A percentile compares a stretch with the other conserved stretches of the same genome.
Conservation (phyloP, 2,329 filamentous ascomycete species). For the Chlorencoelia australis region DNA sequence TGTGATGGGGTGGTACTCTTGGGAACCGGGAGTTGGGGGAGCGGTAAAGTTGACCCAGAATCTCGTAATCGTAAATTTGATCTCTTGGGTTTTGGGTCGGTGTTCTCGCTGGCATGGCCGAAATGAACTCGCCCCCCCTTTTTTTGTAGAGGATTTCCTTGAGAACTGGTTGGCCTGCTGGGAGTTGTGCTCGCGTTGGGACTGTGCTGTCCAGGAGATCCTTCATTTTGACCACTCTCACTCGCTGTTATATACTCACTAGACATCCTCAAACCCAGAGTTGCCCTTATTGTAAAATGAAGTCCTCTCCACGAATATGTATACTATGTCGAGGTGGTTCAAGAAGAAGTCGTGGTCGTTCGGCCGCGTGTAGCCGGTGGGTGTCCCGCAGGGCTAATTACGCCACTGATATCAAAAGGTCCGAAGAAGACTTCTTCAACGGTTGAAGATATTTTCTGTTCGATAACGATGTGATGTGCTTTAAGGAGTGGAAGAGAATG, state of each 20-base stretch:
- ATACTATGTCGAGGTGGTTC: no score
- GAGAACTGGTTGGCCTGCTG: slow-evolving; percentile 20
- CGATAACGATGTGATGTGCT: not conserved
- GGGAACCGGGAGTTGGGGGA: slow-evolving; percentile 8
- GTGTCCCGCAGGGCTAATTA: not conserved
- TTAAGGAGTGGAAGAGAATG: not conserved
- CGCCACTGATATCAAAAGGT: slow-evolving; percentile 8
- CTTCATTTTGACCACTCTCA: slow-evolving; percentile 8
- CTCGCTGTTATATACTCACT: slow-evolving; percentile 16
- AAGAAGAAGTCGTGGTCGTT: not conserved
- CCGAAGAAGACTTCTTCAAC: not conserved
- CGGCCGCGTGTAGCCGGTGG: not conserved
- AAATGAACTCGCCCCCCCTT: slow-evolving; percentile 24
- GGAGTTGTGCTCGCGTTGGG: slow-evolving; percentile 14
- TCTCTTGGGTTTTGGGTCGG: slow-evolving; percentile 22
- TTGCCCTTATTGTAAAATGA: not conserved
- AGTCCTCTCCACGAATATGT: no score
- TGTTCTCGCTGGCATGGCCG: slow-evolving; percentile 25
- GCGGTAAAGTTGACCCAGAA: slow-evolving; percentile 11
- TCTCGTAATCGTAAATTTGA: slow-evolving; percentile 19
- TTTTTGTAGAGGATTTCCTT: slow-evolving; percentile 7
- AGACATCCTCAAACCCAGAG: slow-evolving; percentile 9
- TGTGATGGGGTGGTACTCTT: slow-evolving; percentile 16
- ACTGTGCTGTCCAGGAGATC: slow-evolving; percentile 11
- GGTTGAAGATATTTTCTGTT: no score